phyloP scores from a whole-genome alignment of 352 stramenopile genomes.

The Phytophthora litchii region DNA sequence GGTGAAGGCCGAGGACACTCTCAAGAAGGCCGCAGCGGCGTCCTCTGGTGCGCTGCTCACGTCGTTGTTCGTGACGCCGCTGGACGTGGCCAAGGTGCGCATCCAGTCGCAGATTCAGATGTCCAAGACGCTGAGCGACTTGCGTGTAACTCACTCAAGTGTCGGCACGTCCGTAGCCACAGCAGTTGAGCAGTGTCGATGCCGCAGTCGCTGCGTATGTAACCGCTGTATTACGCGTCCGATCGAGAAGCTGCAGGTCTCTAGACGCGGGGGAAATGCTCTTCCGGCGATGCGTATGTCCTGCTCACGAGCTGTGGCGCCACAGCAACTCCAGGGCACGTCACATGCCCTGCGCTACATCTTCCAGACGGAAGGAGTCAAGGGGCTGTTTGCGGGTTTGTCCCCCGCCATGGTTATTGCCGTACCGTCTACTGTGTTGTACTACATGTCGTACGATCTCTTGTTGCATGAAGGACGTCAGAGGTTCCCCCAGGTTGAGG shows the following conservation, averaged over 20 bases:
- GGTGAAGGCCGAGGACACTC: constrained; percentile 38
- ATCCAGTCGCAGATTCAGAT: constrained; percentile 74
- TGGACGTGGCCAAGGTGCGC: constrained; percentile 85
- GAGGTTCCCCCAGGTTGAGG: constrained; percentile 38
- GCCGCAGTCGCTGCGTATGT: constrained; percentile 53
- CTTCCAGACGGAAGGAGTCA: constrained; percentile 76
- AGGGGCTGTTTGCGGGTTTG: constrained; percentile 88
- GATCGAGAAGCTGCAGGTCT: constrained; percentile 45
- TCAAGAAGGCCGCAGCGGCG: constrained; percentile 77
- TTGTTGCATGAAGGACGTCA: constrained; percentile 60
- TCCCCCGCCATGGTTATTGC: constrained; percentile 93
- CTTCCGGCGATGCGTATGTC: constrained; percentile 50
- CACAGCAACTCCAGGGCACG: constrained; percentile 56
- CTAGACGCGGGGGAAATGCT: constrained; percentile 17
- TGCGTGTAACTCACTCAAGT: constrained; percentile 24
- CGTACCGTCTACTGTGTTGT: constrained; percentile 94
- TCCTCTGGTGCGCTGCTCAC: constrained; percentile 73
- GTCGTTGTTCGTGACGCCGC: constrained; percentile 85
- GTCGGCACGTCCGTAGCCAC: constrained; percentile 21
- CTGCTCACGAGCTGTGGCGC: constrained; percentile 42
- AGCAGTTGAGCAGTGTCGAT: constrained; percentile 50
- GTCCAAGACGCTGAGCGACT: constrained; percentile 19
- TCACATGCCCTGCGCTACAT: constrained; percentile 79
- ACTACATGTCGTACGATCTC: constrained; percentile 95
- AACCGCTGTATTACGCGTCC: constrained; percentile 58